These are phyloP conservation scores for Botryosphaeria dothidea DNA, from an alignment of 2,329 filamentous ascomycete species.

Conservation along the genomic window DNA sequence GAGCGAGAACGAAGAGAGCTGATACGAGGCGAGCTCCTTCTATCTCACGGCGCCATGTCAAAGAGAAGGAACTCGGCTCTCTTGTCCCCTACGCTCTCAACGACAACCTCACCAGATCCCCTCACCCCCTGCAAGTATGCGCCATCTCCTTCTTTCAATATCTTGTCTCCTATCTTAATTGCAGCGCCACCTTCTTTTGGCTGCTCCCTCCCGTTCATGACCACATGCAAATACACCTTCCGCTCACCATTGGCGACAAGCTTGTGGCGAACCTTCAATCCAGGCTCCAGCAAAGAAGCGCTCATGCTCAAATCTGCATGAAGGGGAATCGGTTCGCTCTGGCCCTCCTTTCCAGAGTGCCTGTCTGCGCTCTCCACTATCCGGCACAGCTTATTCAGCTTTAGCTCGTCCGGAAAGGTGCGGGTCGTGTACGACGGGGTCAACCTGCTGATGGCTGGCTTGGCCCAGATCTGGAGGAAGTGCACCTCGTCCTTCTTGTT, in stretches of 20 bases:
- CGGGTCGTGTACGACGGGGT: slow-evolving; percentile 75
- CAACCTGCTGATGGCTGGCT: slow-evolving; percentile 73
- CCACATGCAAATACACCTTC: slow-evolving; percentile 78
- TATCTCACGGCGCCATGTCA: slow-evolving; percentile 44
- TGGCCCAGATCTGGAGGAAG: slow-evolving; percentile 87
- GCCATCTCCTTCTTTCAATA: slow-evolving; percentile 76
- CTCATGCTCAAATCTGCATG: slow-evolving; percentile 84
- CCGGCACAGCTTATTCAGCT: slow-evolving; percentile 68
- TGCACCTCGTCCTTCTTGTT: slow-evolving; percentile 70
- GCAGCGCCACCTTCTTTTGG: slow-evolving; percentile 71
- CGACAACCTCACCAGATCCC: slow-evolving; percentile 46
- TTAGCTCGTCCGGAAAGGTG: slow-evolving; percentile 71
- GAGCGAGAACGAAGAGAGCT: no score
- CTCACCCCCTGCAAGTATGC: slow-evolving; percentile 65
- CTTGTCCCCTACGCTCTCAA: slow-evolving; percentile 50
- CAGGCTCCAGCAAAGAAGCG: slow-evolving; percentile 70
- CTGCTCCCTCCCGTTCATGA: slow-evolving; percentile 61
- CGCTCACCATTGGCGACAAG: slow-evolving; percentile 64
- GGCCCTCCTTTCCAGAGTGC: slow-evolving; percentile 65
- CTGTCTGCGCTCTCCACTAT: slow-evolving; percentile 74
- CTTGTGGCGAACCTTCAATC: slow-evolving; percentile 68
- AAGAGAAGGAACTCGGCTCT: slow-evolving; percentile 52
- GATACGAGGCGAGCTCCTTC: no score
- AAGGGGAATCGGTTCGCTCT: slow-evolving; percentile 73
- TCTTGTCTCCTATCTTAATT: slow-evolving; percentile 67